Base-by-base conservation (phyloP, 1,284 basidiomycete species). In the Tilletia horrida region DNA sequence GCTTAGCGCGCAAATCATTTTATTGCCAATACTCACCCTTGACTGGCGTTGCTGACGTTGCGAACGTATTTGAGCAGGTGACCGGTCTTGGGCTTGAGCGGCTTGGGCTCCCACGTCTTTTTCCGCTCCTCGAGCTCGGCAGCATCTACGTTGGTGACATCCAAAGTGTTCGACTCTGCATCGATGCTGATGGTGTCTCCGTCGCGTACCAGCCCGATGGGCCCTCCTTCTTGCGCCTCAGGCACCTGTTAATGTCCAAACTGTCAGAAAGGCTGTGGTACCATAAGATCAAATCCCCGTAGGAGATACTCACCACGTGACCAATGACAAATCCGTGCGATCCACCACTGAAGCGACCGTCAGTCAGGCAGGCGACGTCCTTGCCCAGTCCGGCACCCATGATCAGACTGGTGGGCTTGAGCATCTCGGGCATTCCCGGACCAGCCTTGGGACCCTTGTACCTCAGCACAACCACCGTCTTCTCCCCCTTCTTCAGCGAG, bases 61-160 rank as follows among this genome's bases (percentile, higher is more conserved):
- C 75, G 73, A 13, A 73, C 70, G 61, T 78, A 80, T 65, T 80
- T 80, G 71, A 74, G 70, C 70, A 81, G 66, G 47, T 73, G 70
- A 65, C 93, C 93, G 78, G 90, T 87, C 29, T 84, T 86, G 64
- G 89, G 90, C 83, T 94, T 96, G 74, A 94, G 87, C 23, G 92
- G 90, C 25, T 90, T 90, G 6, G 92, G 88, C 64, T 84, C 86
- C 92, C 92, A 95, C 62, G 82, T 83, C 44, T 84, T 85, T 63
- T 87, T 85, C 13, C 93, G 86, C 70, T 83, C 83, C 69, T 85
- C 88, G 68, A 95, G 84, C 81, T 92, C 91, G 70, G 88, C 87
- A 2, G 86, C 85, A 0, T 88, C 82, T 29, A 95, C 87, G 3
- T 85, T 83, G 64, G 73, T 71, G 45, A 94, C 83, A 76, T 92